phyloP scores from a whole-genome alignment of 208 protist genomes.

The Trypanosomatidae sp. region DNA sequence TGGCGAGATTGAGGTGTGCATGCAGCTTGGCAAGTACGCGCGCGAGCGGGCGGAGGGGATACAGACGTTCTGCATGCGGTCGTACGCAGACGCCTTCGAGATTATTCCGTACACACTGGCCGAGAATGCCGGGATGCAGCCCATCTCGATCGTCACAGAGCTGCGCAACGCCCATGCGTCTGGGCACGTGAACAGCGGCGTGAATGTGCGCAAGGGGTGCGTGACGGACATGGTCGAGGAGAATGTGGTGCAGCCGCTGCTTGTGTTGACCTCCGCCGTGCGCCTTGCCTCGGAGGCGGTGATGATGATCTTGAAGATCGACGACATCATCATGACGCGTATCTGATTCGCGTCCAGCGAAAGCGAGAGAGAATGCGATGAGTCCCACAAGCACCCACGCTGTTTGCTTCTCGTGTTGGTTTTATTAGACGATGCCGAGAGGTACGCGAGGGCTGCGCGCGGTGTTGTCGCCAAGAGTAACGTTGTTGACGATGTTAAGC shows the following conservation, averaged over 20 bases:
- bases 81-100: slow-evolving; percentile 98
- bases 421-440: neutral
- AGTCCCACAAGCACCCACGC: neutral
- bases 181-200: slow-evolving; percentile 91
- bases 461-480: neutral
- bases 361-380: neutral
- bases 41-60: slow-evolving; percentile 84
- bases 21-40: slow-evolving; percentile 92
- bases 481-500: neutral
- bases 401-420: neutral
- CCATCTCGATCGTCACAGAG: slow-evolving; percentile 98
- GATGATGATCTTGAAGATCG: slow-evolving; percentile 98
- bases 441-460: neutral
- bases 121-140: slow-evolving; percentile 99
- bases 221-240: slow-evolving; percentile 98
- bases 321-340: slow-evolving; percentile 88
- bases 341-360: slow-evolving; percentile 24
- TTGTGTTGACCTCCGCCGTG: slow-evolving; percentile 96
- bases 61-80: slow-evolving; percentile 93
- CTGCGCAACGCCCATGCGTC: slow-evolving; percentile 95
- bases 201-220: slow-evolving; percentile 95
- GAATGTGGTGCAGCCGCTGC: slow-evolving; percentile 98
- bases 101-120: slow-evolving; percentile 99
- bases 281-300: slow-evolving; percentile 98
- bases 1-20: slow-evolving; percentile 96